Percentiles rank a stretch among this genome's conserved stretches.
Conservation (phyloP, 176 grass and related monocot genomes). For the Stipa capillata region DNA sequence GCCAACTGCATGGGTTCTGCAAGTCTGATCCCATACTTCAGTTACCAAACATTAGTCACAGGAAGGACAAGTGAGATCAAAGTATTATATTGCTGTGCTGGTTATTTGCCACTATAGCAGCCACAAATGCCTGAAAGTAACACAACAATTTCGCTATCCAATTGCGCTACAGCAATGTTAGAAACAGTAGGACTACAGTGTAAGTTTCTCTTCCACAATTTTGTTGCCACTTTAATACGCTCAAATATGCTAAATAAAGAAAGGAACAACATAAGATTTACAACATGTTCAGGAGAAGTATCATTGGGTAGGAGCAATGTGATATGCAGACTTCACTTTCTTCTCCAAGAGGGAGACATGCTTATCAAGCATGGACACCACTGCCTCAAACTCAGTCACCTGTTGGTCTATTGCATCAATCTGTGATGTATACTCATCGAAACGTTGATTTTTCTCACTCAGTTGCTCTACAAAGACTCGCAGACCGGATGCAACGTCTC, state of each 20-base stretch:
- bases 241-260: neutral
- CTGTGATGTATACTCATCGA: slow-evolving; percentile 52
- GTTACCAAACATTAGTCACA: neutral
- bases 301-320: slow-evolving; percentile 25
- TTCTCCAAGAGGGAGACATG: slow-evolving; percentile 75
- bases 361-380: slow-evolving; percentile 83
- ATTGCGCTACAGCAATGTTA: neutral
- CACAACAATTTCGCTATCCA: neutral
- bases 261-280: neutral
- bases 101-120: neutral
- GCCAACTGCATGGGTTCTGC: neutral
- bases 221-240: neutral
- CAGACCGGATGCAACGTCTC: slow-evolving; percentile 76
- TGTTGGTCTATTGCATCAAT: slow-evolving; percentile 80
- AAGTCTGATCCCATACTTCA: neutral
- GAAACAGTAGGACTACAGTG: neutral
- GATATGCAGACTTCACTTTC: slow-evolving; percentile 65
- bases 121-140: neutral
- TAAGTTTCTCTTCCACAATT: neutral
- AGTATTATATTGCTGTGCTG: neutral
- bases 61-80: neutral
- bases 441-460: slow-evolving; percentile 67
- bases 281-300: neutral
- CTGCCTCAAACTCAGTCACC: slow-evolving; percentile 85
- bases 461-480: slow-evolving; percentile 91